Base-by-base conservation (phyloP, 176 grass and related monocot genomes). In the Musa troglodytarum region DNA sequence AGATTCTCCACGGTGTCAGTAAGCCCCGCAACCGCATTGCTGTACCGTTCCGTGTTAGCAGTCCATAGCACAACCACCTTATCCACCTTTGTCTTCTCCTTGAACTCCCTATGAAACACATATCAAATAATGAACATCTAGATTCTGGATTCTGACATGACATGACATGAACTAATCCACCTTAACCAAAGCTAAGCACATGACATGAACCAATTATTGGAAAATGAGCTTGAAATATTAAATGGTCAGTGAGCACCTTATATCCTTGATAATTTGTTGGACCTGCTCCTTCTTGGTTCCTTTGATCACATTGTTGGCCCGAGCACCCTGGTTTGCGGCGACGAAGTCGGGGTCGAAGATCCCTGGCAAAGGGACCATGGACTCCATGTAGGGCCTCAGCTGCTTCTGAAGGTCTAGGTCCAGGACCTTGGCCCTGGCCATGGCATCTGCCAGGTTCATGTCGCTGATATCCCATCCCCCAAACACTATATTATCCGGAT, bases 381-480 rank as follows among this genome's bases (percentile, higher is more conserved):
- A 90, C 73, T 99, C 95, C 95, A 99, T 99, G 86, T 94, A 99
- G 5, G 90, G 88, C 65, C 95, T 89, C 22, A 99, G 90, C 73
- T 99, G 95, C 78, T 99, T 99, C 86, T 99, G 95, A 10, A 99
- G 78, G 82, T 94, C 95, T 68, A 99, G 91, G 76, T 99, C 90
- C 64, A 94, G 52, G 14, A 99, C 95, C 84, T 89, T 99, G 82
- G 90, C 95, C 79, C 90, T 92, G 16, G 88, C 77, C 95, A 99
- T 99, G 54, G 95, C 63, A 78, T 99, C 95, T 6, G 95, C 95
- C 78, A 99, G 79, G 80, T 94, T 99, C 90, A 94, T 93, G 86
- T 73, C 81, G 80, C 90, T 99, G 54, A 99, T 91, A 78, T 99
- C 95, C 95, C 95, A 99, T 15, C 95, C 95, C 10, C 90, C 95